Evolutionary conservation across 352 stramenopile genomes (phyloP), one percentile per base, ranked within the genome.

Genomic region (Phytophthora pluvialis): DNA sequence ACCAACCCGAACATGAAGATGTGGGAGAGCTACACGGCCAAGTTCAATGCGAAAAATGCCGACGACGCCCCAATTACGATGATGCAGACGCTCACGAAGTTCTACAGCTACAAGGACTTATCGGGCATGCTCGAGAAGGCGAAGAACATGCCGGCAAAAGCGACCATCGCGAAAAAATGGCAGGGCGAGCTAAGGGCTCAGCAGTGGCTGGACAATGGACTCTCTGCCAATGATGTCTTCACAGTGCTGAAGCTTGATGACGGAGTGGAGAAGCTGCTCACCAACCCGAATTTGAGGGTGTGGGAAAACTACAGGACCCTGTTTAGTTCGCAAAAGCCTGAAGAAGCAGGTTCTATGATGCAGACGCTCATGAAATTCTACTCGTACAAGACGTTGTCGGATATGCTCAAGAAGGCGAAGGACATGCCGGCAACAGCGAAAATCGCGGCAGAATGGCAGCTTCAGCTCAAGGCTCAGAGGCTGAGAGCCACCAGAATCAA

Each of bases 91-190:
- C 5, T 62, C 12, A 26, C 11, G 9, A 44, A 12, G 9, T 54
- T 38, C 25, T 62, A 40, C 54, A 26, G 15, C 16, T 6, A 26
- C 4, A 25, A 46, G 13, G 49, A 31, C 3, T 11, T 59, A 26
- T 40, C 51, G 4, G 29, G 26, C 11, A 60, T 50, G 51, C 39
- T 60, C 8, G 28, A 32, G 51, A 29, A 43, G 8, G 51, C 51
- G 15, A 31, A 25, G 6, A 42, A 49, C 15, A 38, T 50, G 38
- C 51, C 39, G 18, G 31, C 15, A n/a, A 60, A 38, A 12, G 26
- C 35, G 9, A 32, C 21, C 2, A 39, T 60, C 11, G 38, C 51
- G 5, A 47, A 9, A 31, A 31, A 32, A 25, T 52, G 28, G 26
- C 11, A 28, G 45, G 2, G 18, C 7, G 45, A 52, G 28, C 28